phyloP scores from a whole-genome alignment of 2,329 filamentous ascomycete genomes.

The Pyricularia sp. region DNA sequence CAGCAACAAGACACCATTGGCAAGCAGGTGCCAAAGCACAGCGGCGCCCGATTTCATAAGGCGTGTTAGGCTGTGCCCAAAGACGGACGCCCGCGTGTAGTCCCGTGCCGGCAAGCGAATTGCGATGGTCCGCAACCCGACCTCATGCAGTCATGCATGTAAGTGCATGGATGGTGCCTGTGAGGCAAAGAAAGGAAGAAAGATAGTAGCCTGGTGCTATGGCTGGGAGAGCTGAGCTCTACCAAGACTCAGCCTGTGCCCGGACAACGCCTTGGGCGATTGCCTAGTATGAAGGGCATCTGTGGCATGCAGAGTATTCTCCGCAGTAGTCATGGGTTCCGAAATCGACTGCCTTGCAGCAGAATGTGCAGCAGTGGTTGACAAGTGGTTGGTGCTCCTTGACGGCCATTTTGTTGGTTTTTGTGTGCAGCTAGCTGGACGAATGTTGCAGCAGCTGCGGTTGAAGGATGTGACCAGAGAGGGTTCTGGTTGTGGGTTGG shows the following conservation, averaged over 20 bases:
- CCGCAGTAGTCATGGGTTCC: constrained; percentile 41
- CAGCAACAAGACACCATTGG: not conserved
- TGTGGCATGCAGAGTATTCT: constrained; percentile 30
- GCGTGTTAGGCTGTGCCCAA: not conserved
- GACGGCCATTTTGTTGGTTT: constrained; percentile 29
- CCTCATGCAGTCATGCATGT: not conserved
- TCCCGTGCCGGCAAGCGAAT: not conserved
- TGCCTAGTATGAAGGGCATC: constrained; percentile 25
- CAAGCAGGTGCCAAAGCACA: not conserved
- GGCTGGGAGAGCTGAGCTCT: not conserved
- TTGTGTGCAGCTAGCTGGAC: constrained; percentile 7
- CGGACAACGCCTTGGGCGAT: not conserved
- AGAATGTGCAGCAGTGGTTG: constrained; percentile 41
- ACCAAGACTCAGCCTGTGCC: not conserved
- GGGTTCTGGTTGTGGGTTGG: not conserved
- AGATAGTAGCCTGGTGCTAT: not conserved
- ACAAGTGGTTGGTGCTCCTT: constrained; percentile 33
- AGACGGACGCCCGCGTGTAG: not conserved
- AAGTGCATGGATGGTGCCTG: not conserved
- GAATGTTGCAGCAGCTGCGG: not conserved
- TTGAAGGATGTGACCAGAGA: not conserved
- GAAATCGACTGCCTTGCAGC: constrained; percentile 40
- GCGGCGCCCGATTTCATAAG: not conserved
- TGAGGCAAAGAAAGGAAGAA: not conserved
- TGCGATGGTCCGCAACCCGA: not conserved